phyloP scores from a whole-genome alignment of 805 yeast genomes.

The Wickerhamiella azyma region DNA sequence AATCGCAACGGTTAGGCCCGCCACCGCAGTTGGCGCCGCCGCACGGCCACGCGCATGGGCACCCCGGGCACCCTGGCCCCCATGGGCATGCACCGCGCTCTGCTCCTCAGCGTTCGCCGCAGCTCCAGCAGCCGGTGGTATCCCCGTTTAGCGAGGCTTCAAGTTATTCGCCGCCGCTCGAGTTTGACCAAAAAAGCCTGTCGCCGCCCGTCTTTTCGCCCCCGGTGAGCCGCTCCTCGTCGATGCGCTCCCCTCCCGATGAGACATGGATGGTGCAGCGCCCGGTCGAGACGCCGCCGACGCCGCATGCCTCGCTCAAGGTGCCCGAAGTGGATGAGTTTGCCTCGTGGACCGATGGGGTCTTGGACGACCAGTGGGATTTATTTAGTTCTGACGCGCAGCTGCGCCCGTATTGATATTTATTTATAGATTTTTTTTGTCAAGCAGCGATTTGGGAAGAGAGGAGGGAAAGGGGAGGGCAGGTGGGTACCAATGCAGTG shows the following conservation, averaged over 20 bases:
- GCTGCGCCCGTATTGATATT: neutral
- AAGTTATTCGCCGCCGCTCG: neutral
- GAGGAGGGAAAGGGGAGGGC: too few species aligned
- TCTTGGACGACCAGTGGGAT: constrained; percentile 8
- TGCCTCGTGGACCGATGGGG: constrained; percentile 3
- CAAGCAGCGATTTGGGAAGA: too few species aligned
- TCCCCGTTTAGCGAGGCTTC: neutral
- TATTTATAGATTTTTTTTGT: neutral
- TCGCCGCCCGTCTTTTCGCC: constrained; percentile 6
- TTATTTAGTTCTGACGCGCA: neutral
- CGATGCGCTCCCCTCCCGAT: constrained; percentile 5
- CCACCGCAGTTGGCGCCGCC: neutral
- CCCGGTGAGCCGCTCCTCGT: constrained; percentile 6
- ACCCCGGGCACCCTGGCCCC: neutral
- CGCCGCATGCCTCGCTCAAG: constrained; percentile 4
- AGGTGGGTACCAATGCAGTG: too few species aligned
- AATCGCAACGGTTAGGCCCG: neutral
- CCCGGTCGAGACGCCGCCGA: constrained; percentile 6
- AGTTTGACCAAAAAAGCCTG: constrained; percentile 1
- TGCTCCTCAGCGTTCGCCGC: neutral
- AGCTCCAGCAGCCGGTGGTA: neutral
- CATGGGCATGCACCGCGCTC: neutral
- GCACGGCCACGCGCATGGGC: neutral
- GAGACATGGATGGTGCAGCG: constrained; percentile 5
- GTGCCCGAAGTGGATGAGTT: constrained; percentile 1